These are phyloP conservation scores for Xeromyces bisporus DNA, from an alignment of 495 filamentous ascomycete genomes.

Conservation along the genomic window DNA sequence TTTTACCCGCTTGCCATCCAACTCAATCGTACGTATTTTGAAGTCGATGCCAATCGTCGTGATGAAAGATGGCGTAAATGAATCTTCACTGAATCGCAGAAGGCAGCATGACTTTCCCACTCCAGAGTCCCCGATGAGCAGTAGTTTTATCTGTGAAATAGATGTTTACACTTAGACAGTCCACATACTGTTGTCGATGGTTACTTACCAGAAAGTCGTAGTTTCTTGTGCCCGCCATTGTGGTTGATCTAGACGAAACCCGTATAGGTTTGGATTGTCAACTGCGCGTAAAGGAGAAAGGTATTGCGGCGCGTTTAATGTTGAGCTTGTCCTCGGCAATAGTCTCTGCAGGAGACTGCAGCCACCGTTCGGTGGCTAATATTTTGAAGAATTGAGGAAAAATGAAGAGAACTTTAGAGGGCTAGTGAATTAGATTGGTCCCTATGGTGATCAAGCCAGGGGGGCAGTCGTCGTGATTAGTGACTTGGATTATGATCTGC, in stretches of 20 bases:
- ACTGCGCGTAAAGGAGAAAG: too few relatives aligned
- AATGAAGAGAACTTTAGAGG: too few relatives aligned
- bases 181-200: not conserved
- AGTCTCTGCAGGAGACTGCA: slow-evolving; percentile 5
- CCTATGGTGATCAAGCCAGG: too few relatives aligned
- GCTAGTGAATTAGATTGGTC: too few relatives aligned
- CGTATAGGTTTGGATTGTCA: too few relatives aligned
- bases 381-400: too few relatives aligned
- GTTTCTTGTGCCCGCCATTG: slow-evolving; percentile 90
- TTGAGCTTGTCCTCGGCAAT: slow-evolving; percentile 1
- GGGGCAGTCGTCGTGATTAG: too few relatives aligned
- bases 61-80: slow-evolving; percentile 96
- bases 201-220: slow-evolving; percentile 87
- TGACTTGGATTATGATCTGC: too few relatives aligned
- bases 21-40: slow-evolving; percentile 96
- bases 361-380: slow-evolving; percentile 5
- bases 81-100: slow-evolving; percentile 95
- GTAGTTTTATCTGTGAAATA: slow-evolving; percentile 72
- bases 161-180: not conserved
- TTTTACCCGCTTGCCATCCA: slow-evolving; percentile 96
- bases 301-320: slow-evolving; percentile 14
- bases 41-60: slow-evolving; percentile 99
- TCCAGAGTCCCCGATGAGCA: slow-evolving; percentile 95
- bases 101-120: slow-evolving; percentile 98
- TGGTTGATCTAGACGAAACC: too few relatives aligned